Conservation (phyloP, 2,329 filamentous ascomycete species). For the Nothopassalora personata region DNA sequence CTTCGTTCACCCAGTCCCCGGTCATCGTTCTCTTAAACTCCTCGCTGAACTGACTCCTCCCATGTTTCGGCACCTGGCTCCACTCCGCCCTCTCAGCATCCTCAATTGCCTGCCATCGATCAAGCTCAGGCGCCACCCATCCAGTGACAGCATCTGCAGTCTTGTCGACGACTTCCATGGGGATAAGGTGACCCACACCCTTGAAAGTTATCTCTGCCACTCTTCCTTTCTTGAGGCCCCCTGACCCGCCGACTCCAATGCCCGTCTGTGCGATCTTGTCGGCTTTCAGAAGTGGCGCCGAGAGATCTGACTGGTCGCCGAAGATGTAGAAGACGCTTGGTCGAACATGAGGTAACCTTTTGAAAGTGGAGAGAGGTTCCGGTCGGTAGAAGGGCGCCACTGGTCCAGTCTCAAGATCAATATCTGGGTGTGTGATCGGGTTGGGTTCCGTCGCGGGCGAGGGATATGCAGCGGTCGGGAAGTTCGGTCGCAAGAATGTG, state of each 20-base stretch:
- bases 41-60: conserved; percentile 28
- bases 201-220: conserved; percentile 63
- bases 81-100: conserved; percentile 25
- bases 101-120: conserved; percentile 32
- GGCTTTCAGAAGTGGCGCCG: conserved; percentile 45
- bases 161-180: conserved; percentile 68
- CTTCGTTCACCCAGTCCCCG: conserved; percentile 16
- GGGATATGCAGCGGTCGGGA: conserved; percentile 25
- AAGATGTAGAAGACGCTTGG: conserved; percentile 66
- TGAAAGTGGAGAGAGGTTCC: conserved; percentile 55
- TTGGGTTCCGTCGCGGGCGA: conserved; percentile 33
- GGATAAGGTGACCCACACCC: conserved; percentile 70
- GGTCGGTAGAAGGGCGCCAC: conserved; percentile 60
- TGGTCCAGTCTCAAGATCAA: conserved; percentile 26
- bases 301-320: conserved; percentile 56
- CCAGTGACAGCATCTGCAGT: conserved; percentile 52
- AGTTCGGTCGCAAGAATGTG: conserved; percentile 64
- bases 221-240: conserved; percentile 57
- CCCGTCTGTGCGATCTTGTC: conserved; percentile 62
- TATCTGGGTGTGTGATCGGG: conserved; percentile 40
- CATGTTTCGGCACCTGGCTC: conserved; percentile 22
- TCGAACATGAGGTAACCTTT: conserved; percentile 54
- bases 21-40: conserved; percentile 24
- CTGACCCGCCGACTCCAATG: conserved; percentile 60
- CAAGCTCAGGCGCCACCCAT: conserved; percentile 35